phyloP scores from a whole-genome alignment of 2,329 filamentous ascomycete species.

The Arthrobotrys iridis region DNA sequence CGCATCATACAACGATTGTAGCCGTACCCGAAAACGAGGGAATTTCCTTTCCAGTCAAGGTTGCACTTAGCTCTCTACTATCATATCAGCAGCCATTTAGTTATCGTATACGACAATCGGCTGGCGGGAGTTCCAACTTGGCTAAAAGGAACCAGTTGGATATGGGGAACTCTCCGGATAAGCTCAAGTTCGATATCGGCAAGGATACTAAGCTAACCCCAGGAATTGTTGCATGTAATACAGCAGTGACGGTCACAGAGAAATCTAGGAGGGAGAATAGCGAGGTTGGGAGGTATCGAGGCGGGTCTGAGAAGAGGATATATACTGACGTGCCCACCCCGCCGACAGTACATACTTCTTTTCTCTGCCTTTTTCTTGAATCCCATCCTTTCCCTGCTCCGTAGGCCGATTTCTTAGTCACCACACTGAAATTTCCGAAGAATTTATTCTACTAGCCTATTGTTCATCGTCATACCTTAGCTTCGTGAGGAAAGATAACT shows the following conservation, averaged over 20 bases:
- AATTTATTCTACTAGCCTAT: neutral
- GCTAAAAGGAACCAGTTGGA: slow-evolving; percentile 3
- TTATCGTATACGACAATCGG: slow-evolving; percentile 17
- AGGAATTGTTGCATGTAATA: slow-evolving; percentile 12
- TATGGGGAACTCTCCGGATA: slow-evolving; percentile 42
- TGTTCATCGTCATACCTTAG: neutral
- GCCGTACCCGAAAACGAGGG: slow-evolving; percentile 10
- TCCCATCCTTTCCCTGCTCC: slow-evolving; percentile 29
- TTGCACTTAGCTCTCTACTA: neutral
- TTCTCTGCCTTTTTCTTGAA: slow-evolving; percentile 33
- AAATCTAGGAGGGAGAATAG: slow-evolving; percentile 8
- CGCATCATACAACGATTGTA: slow-evolving; percentile 12
- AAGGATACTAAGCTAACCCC: slow-evolving; percentile 29
- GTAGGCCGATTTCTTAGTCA: slow-evolving; percentile 3
- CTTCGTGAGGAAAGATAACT: neutral
- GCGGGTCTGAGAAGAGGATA: slow-evolving; percentile 26
- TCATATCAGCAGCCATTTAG: slow-evolving; percentile 1
- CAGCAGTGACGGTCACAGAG: neutral
- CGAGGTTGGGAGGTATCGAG: slow-evolving; percentile 18
- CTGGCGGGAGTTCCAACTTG: neutral
- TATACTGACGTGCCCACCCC: slow-evolving; percentile 44
- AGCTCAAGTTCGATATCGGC: slow-evolving; percentile 32
- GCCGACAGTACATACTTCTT: slow-evolving; percentile 23
- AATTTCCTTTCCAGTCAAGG: slow-evolving; percentile 5
- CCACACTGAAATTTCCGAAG: neutral